These are phyloP conservation scores for Diaporthe sp. DNA, from an alignment of 2,329 filamentous ascomycete species.

Conservation along the genomic window DNA sequence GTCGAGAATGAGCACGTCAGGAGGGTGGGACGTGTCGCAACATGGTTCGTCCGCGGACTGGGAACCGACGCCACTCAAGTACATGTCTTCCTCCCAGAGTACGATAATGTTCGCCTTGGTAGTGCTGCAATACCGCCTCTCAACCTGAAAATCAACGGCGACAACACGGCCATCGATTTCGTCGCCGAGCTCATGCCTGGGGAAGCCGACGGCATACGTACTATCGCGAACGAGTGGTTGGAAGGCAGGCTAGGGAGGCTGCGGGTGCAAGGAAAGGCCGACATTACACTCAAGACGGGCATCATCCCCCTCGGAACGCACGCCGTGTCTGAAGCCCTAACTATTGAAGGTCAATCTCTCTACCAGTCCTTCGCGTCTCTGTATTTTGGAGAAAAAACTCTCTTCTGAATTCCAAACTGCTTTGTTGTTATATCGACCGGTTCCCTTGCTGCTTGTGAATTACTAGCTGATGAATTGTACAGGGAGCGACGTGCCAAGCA, in stretches of 20 bases:
- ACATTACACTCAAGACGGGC: slow-evolving; percentile 81
- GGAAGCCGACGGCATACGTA: slow-evolving; percentile 79
- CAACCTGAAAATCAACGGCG: slow-evolving; percentile 81
- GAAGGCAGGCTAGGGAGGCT: slow-evolving; percentile 79
- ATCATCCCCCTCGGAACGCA: slow-evolving; percentile 83
- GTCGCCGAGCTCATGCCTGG: slow-evolving; percentile 81
- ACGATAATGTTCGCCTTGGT: slow-evolving; percentile 80
- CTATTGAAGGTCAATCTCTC: slow-evolving; percentile 85
- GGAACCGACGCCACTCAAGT: slow-evolving; percentile 80
- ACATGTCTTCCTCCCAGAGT: slow-evolving; percentile 84
- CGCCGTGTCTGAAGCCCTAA: slow-evolving; percentile 76
- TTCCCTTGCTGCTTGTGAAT: slow-evolving; percentile 36
- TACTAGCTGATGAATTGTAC: slow-evolving; percentile 52
- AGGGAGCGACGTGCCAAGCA: slow-evolving; percentile 77
- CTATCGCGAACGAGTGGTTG: slow-evolving; percentile 89
- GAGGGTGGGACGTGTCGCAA: slow-evolving; percentile 80
- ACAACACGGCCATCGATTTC: slow-evolving; percentile 82
- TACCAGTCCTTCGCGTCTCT: slow-evolving; percentile 70
- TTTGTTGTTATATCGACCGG: slow-evolving; percentile 19
- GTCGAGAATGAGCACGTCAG: slow-evolving; percentile 78
- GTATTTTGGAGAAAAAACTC: slow-evolving; percentile 69
- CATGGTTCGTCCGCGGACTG: slow-evolving; percentile 82
- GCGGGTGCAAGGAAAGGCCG: slow-evolving; percentile 77
- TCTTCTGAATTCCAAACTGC: slow-evolving; percentile 44
- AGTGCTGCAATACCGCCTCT: slow-evolving; percentile 81